A percentile compares a stretch with the other conserved stretches of the same genome.
phyloP scores from a whole-genome alignment of 2,329 filamentous ascomycete genomes.

The Pseudogymnoascus sp. region DNA sequence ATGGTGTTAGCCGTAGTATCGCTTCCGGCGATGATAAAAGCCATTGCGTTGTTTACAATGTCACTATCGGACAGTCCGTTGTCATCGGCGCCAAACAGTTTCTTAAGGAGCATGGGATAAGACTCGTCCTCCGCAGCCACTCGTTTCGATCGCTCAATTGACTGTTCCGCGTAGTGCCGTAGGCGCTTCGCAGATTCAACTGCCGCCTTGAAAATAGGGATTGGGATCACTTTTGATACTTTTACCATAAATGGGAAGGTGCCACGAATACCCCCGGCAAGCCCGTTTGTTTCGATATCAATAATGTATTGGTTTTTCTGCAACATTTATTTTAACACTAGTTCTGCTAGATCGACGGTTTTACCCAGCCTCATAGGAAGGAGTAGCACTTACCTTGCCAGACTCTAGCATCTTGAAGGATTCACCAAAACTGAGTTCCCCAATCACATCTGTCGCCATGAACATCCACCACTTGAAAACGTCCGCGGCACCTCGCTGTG shows the following conservation, averaged over 20 bases:
- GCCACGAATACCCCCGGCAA: background rate
- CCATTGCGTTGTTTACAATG: background rate
- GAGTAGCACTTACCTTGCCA: conserved; percentile 33
- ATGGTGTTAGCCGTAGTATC: background rate
- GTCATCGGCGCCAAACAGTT: background rate
- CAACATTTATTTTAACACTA: background rate
- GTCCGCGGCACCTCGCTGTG: conserved; percentile 32
- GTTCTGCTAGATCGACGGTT: background rate
- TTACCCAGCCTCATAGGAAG: background rate
- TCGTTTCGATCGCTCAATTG: background rate
- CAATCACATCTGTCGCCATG: conserved; percentile 46
- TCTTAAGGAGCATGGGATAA: background rate
- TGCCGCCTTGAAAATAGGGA: background rate
- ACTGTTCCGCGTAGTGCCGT: background rate
- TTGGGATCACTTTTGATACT: background rate
- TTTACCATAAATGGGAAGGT: background rate
- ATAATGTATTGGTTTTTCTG: background rate
- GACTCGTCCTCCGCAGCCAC: background rate
- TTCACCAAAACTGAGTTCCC: conserved; percentile 46
- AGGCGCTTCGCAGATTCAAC: background rate
- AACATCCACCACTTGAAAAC: conserved; percentile 46
- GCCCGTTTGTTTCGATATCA: background rate
- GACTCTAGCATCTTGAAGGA: conserved; percentile 43
- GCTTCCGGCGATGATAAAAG: background rate
- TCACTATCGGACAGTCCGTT: background rate